Base-by-base conservation (phyloP, 441 rosid species). In the Pelargonium cotyledonis region DNA sequence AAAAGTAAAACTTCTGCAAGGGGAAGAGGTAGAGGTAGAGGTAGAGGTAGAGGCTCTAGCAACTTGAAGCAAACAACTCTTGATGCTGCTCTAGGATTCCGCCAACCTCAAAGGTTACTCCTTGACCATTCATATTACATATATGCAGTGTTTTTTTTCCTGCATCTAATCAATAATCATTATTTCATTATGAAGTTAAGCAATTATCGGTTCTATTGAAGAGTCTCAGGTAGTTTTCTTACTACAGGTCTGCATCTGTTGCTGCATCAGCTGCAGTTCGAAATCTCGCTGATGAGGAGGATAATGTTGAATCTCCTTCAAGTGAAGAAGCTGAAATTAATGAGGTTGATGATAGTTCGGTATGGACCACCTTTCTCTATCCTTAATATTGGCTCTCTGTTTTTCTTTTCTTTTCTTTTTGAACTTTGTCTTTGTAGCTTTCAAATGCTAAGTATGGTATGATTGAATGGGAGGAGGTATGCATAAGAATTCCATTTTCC, bases 61-160 rank as follows among this genome's bases (percentile, higher is more conserved):
- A 85, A 79, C 71, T 79, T 94, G 85, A 89, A 88, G 82, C 96
- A 94, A 81, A 86, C 90, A 74, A 94, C 96, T 75, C 97, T 94
- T 77, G 92, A 91, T 83, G 75, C 82, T 63, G 65, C 86, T 67
- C 78, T 87, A 57, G 94, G 92, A 63, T 82, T 87, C 79, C 92
- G 86, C 75, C 89, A 78, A 70, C 78, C 95, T 80, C 92, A 83
- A 75, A 89, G 97, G 98, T 94, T 15, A 19, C 51, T 66, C 3
- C 21, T 26, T 65, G 31, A 51, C 71, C 57, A 51, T 57, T 68
- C 47, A 68, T 74, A 49, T 49, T 49, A 40, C 6, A 40, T 40
- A 1, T 49, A 49, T 49, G 63, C 12, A 62, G 9, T 10, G 1
- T 10, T 10, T 9, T 8, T 10, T 23, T 26, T 62, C n/a, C 65